A percentile compares a stretch with the other conserved stretches of the same genome.
phyloP scores from a whole-genome alignment of 2,329 filamentous ascomycete genomes.

The Colletotrichum liriopes region DNA sequence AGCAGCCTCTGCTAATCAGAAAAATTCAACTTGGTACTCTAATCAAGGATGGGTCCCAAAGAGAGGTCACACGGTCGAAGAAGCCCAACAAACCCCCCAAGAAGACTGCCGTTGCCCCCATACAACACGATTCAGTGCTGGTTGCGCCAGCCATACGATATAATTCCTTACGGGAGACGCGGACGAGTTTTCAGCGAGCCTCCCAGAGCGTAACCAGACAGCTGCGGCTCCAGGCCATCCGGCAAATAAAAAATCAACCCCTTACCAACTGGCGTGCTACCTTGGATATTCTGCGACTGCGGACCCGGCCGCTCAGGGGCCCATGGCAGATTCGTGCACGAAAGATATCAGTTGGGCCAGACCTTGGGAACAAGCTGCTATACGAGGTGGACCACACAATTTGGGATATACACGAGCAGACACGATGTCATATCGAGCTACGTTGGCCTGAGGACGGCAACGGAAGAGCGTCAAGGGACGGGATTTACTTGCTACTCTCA shows the following conservation, averaged over 20 bases:
- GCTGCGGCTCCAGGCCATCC: constrained; percentile 54
- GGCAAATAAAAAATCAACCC: constrained; percentile 48
- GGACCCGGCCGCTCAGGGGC: constrained; percentile 50
- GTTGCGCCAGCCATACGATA: constrained; percentile 47
- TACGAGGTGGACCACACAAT: constrained; percentile 45
- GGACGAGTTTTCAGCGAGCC: constrained; percentile 44
- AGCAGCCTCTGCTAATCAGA: neutral
- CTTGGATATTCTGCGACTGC: constrained; percentile 55
- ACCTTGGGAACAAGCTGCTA: constrained; percentile 40
- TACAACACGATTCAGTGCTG: constrained; percentile 47
- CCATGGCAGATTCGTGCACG: constrained; percentile 44
- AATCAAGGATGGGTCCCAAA: neutral
- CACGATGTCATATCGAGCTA: constrained; percentile 45
- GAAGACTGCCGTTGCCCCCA: neutral
- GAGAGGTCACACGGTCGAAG: neutral
- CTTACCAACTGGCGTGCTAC: constrained; percentile 58
- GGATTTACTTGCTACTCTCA: constrained; percentile 25
- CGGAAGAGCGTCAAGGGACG: neutral
- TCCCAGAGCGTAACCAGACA: constrained; percentile 54
- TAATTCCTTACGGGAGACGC: constrained; percentile 37
- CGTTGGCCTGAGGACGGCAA: constrained; percentile 22
- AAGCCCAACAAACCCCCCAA: neutral
- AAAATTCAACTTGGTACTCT: no score
- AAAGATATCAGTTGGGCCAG: constrained; percentile 47
- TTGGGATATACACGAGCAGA: constrained; percentile 51